Percentiles rank a stretch among this genome's conserved stretches.
These are phyloP conservation scores for Corinectria fuckeliana DNA, from an alignment of 2,329 filamentous ascomycete genomes.

Conservation along the genomic window DNA sequence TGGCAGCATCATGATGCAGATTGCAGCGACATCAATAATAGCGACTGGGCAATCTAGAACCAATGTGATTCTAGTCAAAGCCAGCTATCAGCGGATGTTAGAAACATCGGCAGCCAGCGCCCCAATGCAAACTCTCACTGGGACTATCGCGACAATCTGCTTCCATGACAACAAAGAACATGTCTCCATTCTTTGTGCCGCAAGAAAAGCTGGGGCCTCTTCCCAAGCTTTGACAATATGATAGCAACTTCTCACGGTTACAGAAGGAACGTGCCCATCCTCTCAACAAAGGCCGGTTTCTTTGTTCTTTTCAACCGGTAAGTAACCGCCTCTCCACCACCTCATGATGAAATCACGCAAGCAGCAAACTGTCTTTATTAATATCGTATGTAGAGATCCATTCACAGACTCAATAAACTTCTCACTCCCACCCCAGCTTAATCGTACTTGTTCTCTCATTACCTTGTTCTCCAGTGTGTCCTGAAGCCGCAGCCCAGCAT, in stretches of 20 bases:
- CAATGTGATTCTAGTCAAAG: too few relatives aligned
- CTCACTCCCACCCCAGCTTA: neutral
- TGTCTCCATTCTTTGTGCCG: neutral
- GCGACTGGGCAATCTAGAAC: too few relatives aligned
- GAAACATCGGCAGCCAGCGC: neutral
- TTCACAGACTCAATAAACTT: too few relatives aligned
- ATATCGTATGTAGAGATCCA: neutral
- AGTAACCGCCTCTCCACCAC: neutral
- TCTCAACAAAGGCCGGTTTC: slow-evolving; percentile 25
- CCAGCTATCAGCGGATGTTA: neutral
- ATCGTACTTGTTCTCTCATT: neutral
- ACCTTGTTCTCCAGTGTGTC: neutral
- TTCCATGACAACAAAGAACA: neutral
- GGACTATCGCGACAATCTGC: neutral
- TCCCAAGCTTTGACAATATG: neutral
- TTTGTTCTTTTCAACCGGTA: slow-evolving; percentile 32
- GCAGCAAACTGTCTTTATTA: neutral
- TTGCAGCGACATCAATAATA: too few relatives aligned
- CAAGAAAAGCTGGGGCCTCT: neutral
- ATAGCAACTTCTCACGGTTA: neutral
- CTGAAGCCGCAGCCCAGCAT: neutral
- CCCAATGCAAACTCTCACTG: neutral
- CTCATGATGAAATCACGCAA: neutral
- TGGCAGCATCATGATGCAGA: too few relatives aligned
- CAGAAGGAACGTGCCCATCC: neutral